Evolutionary conservation across 306 rosid genomes (phyloP).

Genomic region (Cicer chorassanicum): DNA sequence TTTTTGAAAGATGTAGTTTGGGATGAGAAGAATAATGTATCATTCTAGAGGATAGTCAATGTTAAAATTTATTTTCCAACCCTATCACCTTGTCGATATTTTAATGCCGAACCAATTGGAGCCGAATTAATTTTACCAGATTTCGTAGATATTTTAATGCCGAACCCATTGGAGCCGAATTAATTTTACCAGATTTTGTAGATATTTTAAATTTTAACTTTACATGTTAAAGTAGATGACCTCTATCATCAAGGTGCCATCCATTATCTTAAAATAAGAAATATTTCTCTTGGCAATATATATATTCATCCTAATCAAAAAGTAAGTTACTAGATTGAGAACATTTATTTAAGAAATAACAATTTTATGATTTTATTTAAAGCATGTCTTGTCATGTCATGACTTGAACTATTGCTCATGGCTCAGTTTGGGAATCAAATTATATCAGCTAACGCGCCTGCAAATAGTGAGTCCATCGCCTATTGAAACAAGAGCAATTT

Average conservation of each 20-base stretch:
- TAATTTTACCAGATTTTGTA: conserved; percentile 3
- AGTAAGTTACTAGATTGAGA: background rate
- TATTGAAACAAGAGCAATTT: conserved; percentile 49
- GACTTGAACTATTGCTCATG: background rate
- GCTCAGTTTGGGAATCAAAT: background rate
- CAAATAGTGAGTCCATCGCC: conserved; percentile 68
- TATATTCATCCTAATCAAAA: background rate
- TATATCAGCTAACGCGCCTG: conserved; percentile 43
- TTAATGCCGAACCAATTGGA: background rate
- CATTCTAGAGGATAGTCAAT: background rate
- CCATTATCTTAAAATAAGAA: conserved; percentile 9
- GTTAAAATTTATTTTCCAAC: conserved; percentile 1
- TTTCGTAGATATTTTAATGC: background rate
- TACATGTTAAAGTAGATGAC: background rate
- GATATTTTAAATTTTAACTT: background rate
- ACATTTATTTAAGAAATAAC: background rate
- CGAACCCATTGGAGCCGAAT: background rate
- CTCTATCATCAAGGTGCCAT: background rate
- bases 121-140: background rate
- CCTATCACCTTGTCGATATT: background rate
- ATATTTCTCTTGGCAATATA: background rate
- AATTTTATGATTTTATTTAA: background rate
- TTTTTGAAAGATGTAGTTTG: conserved; percentile 11
- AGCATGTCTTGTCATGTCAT: background rate
- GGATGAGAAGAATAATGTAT: conserved; percentile 15